Base-by-base conservation (phyloP, 768 basidiomycete genomes). In the Nevesoporus exiguus region DNA sequence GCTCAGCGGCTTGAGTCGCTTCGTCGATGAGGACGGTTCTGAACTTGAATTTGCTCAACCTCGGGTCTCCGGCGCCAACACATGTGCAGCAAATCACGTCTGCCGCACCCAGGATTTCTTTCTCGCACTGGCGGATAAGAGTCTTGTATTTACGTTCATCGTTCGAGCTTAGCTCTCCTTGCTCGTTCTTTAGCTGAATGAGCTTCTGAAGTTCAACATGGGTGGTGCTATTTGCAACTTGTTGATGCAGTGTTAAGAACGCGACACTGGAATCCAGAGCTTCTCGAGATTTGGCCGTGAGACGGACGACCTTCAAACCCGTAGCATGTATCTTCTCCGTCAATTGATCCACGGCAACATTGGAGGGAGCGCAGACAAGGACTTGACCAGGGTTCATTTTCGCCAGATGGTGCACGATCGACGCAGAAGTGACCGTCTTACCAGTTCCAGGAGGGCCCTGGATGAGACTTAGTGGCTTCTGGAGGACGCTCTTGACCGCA, bases 371-470 rank as follows among this genome's bases (percentile, higher is more conserved):
- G 68, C 94, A 95, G 58, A 99, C 97, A 47, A 99, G 90, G 39
- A 99, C 97, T 73, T 98, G 97, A 47, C 96, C 96, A 0, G 95
- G 94, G 66, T 98, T 98, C 96, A 99, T 98, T 77, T 98, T 98
- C 37, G 94, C 94, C 19, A 99, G 85, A 68, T 99, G 96, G 71
- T 98, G 92, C 42, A 99, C 97, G 61, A 97, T 95, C 4, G 97
- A 98, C 10, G 97, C 97, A 9, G 97, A 99, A 0, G 97, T 99
- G 50, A 99, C 97, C 1, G 97, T 99, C 75, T 99, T 99, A 41
- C 97, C 95, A 1, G 97, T 99, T 31, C 97, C 97, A 19, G 97
- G 97, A 33, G 97, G 97, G 14, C 97, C 97, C 73, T 99, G 97
- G 63, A 99, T 99, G 59, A 99, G 79, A 64, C 92, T 94, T 56